These are phyloP conservation scores for Pterocarpus macrocarpus DNA, from an alignment of 306 rosid genomes.

Conservation along the genomic window DNA sequence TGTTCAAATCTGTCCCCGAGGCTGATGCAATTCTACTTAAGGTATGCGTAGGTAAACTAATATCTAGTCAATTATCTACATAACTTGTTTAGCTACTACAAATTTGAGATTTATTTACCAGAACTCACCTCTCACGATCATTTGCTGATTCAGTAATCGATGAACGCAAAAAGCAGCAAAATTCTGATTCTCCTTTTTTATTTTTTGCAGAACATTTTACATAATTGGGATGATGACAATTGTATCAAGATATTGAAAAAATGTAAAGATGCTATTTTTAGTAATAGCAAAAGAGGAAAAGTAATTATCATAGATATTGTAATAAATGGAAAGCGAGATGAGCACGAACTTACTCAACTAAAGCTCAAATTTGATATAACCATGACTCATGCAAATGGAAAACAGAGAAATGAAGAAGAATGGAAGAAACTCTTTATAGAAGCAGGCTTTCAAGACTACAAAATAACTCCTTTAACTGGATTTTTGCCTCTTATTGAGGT, in stretches of 20 bases:
- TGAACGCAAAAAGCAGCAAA: too few species aligned
- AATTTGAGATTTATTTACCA: background rate
- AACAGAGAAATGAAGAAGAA: slow-evolving; percentile 41
- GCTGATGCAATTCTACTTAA: slow-evolving; percentile 44
- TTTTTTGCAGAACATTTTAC: slow-evolving; percentile 17
- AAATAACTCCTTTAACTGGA: slow-evolving; percentile 38
- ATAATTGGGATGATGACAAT: slow-evolving; percentile 39
- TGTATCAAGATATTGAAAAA: slow-evolving; percentile 48
- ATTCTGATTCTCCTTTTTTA: too few species aligned
- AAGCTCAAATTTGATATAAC: slow-evolving; percentile 43
- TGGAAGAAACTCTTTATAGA: slow-evolving; percentile 49
- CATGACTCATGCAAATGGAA: slow-evolving; percentile 43
- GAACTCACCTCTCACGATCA: too few species aligned
- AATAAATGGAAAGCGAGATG: slow-evolving; percentile 38
- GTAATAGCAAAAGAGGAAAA: slow-evolving; percentile 40
- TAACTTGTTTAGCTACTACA: too few species aligned
- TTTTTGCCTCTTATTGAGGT: slow-evolving; percentile 55
- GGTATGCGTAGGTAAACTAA: background rate
- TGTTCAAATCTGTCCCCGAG: slow-evolving; percentile 22
- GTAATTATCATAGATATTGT: slow-evolving; percentile 53
- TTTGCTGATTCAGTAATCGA: too few species aligned
- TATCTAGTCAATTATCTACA: too few species aligned
- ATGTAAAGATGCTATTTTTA: slow-evolving; percentile 49
- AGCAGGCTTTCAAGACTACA: slow-evolving; percentile 53
- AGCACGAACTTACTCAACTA: slow-evolving; percentile 13